A percentile compares a stretch with the other conserved stretches of the same genome.
phyloP scores from a whole-genome alignment of 23 red algal species.

The Chondrus crispus region DNA sequence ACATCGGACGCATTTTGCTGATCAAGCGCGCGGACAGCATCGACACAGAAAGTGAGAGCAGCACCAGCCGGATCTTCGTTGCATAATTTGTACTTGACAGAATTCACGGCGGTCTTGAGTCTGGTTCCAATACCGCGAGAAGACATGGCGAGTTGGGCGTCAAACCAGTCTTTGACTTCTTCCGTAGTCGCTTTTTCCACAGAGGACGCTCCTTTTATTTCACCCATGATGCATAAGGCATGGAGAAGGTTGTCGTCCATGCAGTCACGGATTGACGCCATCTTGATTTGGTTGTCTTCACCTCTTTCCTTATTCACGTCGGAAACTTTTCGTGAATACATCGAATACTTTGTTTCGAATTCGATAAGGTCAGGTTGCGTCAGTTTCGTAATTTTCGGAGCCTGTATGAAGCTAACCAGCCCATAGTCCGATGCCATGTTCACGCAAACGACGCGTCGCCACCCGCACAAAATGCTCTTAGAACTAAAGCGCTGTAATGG shows the following conservation, averaged over 20 bases:
- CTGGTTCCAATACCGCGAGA: background rate
- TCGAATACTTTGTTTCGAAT: slow-evolving; percentile 2
- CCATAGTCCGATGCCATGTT: background rate
- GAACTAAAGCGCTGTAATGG: no score
- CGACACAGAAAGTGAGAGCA: background rate
- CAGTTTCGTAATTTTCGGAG: background rate
- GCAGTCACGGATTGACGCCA: slow-evolving; percentile 26
- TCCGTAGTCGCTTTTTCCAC: slow-evolving; percentile 28
- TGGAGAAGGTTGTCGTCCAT: background rate
- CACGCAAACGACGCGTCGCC: no score
- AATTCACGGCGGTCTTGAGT: background rate
- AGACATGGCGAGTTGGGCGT: background rate
- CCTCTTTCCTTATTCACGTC: background rate
- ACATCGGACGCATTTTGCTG: background rate
- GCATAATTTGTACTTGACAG: background rate
- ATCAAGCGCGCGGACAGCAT: slow-evolving; percentile 14
- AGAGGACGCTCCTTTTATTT: slow-evolving; percentile 12
- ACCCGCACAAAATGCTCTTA: no score
- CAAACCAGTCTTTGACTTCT: slow-evolving; percentile 6
- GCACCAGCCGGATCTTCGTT: background rate
- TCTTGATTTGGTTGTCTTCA: background rate
- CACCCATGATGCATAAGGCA: slow-evolving; percentile 12
- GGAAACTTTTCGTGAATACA: background rate
- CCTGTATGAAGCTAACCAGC: background rate
- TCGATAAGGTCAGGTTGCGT: background rate